Conservation (phyloP, 2,329 filamentous ascomycete genomes). For the Falciphora oryzae region DNA sequence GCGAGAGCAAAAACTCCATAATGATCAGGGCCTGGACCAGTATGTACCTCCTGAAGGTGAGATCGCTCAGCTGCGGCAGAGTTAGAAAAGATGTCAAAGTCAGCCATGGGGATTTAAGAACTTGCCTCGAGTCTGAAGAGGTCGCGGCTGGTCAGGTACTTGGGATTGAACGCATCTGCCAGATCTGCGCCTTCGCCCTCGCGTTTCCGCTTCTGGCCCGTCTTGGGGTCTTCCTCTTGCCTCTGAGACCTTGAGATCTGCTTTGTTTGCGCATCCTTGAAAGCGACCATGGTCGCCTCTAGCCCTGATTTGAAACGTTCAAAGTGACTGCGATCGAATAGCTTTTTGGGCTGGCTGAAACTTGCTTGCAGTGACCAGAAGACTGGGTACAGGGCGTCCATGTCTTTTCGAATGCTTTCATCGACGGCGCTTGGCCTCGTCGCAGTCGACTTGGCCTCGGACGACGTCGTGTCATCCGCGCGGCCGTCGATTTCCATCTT, state of each 20-base stretch:
- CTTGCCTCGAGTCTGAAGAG: slow-evolving; percentile 88
- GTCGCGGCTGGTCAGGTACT: slow-evolving; percentile 96
- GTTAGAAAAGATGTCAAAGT: slow-evolving; percentile 19
- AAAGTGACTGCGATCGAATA: slow-evolving; percentile 71
- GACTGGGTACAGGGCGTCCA: slow-evolving; percentile 74
- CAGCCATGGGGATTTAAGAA: slow-evolving; percentile 4
- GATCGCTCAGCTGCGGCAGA: slow-evolving; percentile 67
- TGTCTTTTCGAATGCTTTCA: slow-evolving; percentile 45
- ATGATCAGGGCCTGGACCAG: slow-evolving; percentile 92
- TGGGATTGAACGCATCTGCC: slow-evolving; percentile 82
- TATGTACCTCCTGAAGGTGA: slow-evolving; percentile 90
- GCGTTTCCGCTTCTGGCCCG: slow-evolving; percentile 65
- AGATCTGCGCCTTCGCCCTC: slow-evolving; percentile 57
- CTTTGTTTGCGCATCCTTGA: slow-evolving; percentile 45
- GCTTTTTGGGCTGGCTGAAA: slow-evolving; percentile 81
- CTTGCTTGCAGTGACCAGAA: slow-evolving; percentile 93
- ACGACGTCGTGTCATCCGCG: slow-evolving; percentile 28
- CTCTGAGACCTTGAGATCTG: slow-evolving; percentile 39
- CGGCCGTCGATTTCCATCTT: slow-evolving; percentile 63
- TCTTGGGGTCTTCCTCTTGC: slow-evolving; percentile 55
- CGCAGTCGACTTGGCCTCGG: slow-evolving; percentile 18
- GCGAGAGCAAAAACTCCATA: slow-evolving; percentile 89
- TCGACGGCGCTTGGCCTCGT: not conserved
- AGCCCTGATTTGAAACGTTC: slow-evolving; percentile 74
- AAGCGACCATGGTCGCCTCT: slow-evolving; percentile 56